These are phyloP conservation scores for Parascedosporium putredinis DNA, from an alignment of 2,329 filamentous ascomycete genomes.

Conservation along the genomic window DNA sequence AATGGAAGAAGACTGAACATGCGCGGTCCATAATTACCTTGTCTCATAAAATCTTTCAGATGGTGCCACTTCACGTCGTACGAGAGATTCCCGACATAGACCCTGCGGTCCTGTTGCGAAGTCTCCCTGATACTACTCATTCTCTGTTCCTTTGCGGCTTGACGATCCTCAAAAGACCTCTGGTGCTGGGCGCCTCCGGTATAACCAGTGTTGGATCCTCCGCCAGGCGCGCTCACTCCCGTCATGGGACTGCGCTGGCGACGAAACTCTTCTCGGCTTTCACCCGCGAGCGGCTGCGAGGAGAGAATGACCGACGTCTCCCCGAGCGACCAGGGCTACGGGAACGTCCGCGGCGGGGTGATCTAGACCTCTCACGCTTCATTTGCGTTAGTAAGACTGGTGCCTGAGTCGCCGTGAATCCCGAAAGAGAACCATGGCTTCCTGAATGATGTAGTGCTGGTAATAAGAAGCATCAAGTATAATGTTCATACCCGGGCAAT, in stretches of 20 bases:
- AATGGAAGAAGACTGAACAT: too few relatives aligned
- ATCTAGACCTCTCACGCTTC: constrained; percentile 78
- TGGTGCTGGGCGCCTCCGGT: constrained; percentile 45
- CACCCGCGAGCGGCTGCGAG: constrained; percentile 61
- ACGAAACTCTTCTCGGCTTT: constrained; percentile 66
- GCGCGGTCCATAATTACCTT: constrained; percentile 60
- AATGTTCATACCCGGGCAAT: too few relatives aligned
- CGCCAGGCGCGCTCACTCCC: constrained; percentile 56
- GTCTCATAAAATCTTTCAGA: constrained; percentile 99
- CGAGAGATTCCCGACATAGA: constrained; percentile 97
- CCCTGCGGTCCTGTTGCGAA: constrained; percentile 95
- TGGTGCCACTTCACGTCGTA: constrained; percentile 99
- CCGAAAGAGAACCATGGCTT: background rate
- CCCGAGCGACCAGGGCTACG: constrained; percentile 65
- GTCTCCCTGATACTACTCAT: constrained; percentile 89
- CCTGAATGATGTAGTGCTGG: too few relatives aligned
- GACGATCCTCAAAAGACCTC: constrained; percentile 74
- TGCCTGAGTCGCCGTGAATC: too few relatives aligned
- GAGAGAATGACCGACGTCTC: constrained; percentile 68
- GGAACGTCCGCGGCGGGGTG: constrained; percentile 69
- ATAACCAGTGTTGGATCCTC: constrained; percentile 59
- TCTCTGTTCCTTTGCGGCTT: constrained; percentile 82
- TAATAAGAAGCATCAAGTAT: too few relatives aligned
- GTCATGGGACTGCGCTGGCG: constrained; percentile 80
- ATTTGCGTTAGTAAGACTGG: constrained; percentile 4